Evolutionary conservation across 2,329 filamentous ascomycete genomes (phyloP).

Genomic region (Aureobasidium uvarum): DNA sequence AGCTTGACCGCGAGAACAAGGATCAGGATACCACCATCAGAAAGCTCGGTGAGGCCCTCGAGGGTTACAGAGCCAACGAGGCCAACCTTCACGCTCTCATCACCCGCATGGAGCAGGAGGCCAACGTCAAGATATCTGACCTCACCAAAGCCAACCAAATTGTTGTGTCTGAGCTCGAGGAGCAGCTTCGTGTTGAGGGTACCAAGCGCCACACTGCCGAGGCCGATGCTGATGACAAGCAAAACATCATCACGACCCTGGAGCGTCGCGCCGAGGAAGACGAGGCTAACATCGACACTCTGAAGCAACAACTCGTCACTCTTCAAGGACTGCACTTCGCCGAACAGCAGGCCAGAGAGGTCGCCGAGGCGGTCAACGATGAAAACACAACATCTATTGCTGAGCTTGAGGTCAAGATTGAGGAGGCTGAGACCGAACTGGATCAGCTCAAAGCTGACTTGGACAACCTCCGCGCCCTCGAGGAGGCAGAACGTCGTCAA

Average conservation of each 20-base stretch:
- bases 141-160: constrained; percentile 44
- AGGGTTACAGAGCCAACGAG: constrained; percentile 44
- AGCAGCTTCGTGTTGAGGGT: constrained; percentile 41
- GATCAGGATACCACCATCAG: constrained; percentile 41
- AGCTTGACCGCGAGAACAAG: constrained; percentile 34
- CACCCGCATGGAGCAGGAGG: constrained; percentile 43
- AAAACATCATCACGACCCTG: constrained; percentile 42
- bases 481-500: constrained; percentile 45
- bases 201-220: constrained; percentile 43
- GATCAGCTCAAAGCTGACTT: constrained; percentile 38
- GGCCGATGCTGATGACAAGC: constrained; percentile 41
- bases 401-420: constrained; percentile 42
- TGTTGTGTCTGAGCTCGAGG: constrained; percentile 40
- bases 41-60: constrained; percentile 42
- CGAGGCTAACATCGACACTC: constrained; percentile 40
- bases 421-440: constrained; percentile 37
- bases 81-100: constrained; percentile 41
- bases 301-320: constrained; percentile 37
- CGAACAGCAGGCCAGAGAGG: constrained; percentile 38
- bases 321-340: constrained; percentile 40
- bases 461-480: constrained; percentile 39
- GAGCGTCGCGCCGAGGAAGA: constrained; percentile 41
- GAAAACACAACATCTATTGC: constrained; percentile 41
- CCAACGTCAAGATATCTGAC: constrained; percentile 39
- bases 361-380: constrained; percentile 42